Evolutionary conservation across 306 rosid species (phyloP), one percentile per base, ranked within the genome.

Genomic region (Potentilla sterilis): DNA sequence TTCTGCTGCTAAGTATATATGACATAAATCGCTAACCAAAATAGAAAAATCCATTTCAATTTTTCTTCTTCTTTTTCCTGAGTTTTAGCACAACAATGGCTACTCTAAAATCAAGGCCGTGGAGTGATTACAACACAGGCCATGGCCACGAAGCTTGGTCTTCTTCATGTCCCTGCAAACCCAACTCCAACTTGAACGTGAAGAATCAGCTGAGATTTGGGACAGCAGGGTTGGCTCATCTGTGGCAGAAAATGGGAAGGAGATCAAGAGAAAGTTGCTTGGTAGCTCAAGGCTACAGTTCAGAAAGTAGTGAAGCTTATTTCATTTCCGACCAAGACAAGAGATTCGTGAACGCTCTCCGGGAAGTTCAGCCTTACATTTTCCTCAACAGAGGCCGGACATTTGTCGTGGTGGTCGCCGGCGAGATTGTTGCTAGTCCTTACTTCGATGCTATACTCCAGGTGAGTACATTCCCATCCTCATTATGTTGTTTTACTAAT

Each of bases 321-420:
- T 82, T 58, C 0, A 57, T 49, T n/a, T 57, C 78, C 9, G 86
- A 88, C 73, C 88, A 86, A 62, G 98, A 90, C 32, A 44, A 19
- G 67, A 57, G 65, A 46, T 86, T 86, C 4, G 94, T 90, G 18
- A 83, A 83, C 68, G 87, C 78, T 34, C 82, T 93, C 1, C 51
- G 85, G 24, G 93, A 93, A 79, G 89, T 91, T n/a, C 93, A 87
- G 75, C 93, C 96, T 4, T 93, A 89, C 70, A 80, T 86, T 43
- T 84, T 84, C 16, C 74, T 82, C 1, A 83, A 89, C 42, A 86
- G 83, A 58, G 83, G 49, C 18, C 81, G 86, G 6, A 71, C 89
- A 0, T 93, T 90, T 54, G 86, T 93, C 74, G 62, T 86, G n/a
- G 71, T 87, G 11, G 77, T 93, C 15, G 83, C 95, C 34, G 85